These are phyloP conservation scores for Pisolithus orientalis DNA, from an alignment of 768 basidiomycete genomes.

Conservation along the genomic window DNA sequence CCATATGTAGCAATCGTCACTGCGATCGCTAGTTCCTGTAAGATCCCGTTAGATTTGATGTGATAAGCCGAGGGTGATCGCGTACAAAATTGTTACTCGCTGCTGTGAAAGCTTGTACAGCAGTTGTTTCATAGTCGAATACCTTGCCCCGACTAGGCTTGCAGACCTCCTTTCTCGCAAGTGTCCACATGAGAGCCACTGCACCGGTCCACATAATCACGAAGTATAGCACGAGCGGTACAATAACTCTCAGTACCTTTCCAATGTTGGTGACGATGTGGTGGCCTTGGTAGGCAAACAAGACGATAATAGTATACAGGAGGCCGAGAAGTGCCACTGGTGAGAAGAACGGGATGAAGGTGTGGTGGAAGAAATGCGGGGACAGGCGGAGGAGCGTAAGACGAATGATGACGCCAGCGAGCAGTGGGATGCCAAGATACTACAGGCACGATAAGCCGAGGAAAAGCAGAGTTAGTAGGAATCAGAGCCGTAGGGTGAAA, in stretches of 20 bases:
- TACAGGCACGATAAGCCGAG: slow-evolving; percentile 15
- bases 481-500: background rate
- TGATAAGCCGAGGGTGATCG: background rate
- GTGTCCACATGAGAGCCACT: slow-evolving; percentile 49
- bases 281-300: slow-evolving; percentile 67
- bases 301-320: slow-evolving; percentile 72
- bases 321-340: slow-evolving; percentile 70
- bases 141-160: slow-evolving; percentile 2
- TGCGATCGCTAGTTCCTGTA: slow-evolving; percentile 76
- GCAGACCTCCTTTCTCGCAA: slow-evolving; percentile 30
- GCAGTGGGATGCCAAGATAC: slow-evolving; percentile 82
- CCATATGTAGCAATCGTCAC: slow-evolving; percentile 76
- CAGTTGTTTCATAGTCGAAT: slow-evolving; percentile 64
- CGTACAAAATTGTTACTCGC: slow-evolving; percentile 73
- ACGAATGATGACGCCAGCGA: slow-evolving; percentile 66
- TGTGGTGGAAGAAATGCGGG: slow-evolving; percentile 43
- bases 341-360: slow-evolving; percentile 63
- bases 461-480: background rate
- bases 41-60: background rate
- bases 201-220: slow-evolving; percentile 65
- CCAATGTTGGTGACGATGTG: slow-evolving; percentile 71
- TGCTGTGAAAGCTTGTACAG: slow-evolving; percentile 74
- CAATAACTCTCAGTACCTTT: slow-evolving; percentile 72
- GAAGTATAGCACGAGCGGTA: slow-evolving; percentile 78
- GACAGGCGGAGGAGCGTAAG: slow-evolving; percentile 42